Base-by-base conservation (phyloP, 2,329 filamentous ascomycete genomes). In the Microascus cirrosus region DNA sequence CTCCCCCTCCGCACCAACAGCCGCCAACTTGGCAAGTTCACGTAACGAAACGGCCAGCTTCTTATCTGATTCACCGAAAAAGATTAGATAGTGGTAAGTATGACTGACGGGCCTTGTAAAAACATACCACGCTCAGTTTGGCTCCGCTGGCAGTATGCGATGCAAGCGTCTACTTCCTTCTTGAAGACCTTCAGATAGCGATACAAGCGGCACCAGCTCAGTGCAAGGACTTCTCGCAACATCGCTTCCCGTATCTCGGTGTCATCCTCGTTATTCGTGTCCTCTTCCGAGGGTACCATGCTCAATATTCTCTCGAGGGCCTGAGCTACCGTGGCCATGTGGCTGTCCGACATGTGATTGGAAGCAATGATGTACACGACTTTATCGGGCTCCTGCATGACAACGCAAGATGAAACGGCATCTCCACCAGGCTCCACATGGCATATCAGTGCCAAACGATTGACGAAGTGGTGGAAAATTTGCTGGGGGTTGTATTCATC, bases 291-390 rank as follows among this genome's bases (percentile, higher is more conserved):
- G 4, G 28, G 52, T 7, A 66, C 12, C 11, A 53, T 63, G 0
- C 3, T 15, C 2, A 68, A 8, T 0, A 68, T 35, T 4, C 51
- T n/a, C 1, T 15, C 10, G 0, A 67, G 20, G 11, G 65, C 67
- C 1, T 35, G 22, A 1, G 18, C 50, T 0, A 62, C 61, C 0
- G 25, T 53, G 0, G 10, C 1, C 0, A 66, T 55, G 2, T 53
- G 54, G 0, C 25, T 2, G 0, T 2, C 2, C 6, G 34, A 60
- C 7, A 63, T 56, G 24, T 64, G 59, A 45, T 72, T 72, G 2
- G 66, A 71, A 0, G 63, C 68, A 58, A 72, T 63, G 6, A 65
- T 57, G 34, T 71, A 72, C 1, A 62, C 58, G n/a, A 69, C 59
- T 10, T 56, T 59, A 0, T 69, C 63, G 2, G 63, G 63, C 3